Evolutionary conservation across 192 early-diverging fungal species (phyloP).

Genomic region (Rhizoclosmatium sp.): DNA sequence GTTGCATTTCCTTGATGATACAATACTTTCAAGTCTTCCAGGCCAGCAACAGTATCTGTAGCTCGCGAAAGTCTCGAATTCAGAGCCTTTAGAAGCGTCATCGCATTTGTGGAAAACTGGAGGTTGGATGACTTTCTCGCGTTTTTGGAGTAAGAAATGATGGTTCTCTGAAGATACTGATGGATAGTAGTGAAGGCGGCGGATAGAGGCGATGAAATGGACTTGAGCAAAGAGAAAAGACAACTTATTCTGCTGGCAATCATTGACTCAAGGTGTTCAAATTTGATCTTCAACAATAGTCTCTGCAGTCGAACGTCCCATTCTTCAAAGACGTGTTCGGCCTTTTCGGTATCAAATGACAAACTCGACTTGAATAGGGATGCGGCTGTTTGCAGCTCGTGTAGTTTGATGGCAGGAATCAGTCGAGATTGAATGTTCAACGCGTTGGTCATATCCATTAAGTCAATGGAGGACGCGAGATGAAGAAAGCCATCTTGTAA

Average conservation of each 20-base stretch:
- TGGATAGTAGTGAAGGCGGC: neutral
- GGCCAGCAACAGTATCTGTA: slow-evolving; percentile 3
- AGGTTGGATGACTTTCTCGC: slow-evolving; percentile 41
- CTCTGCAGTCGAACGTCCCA: slow-evolving; percentile 36
- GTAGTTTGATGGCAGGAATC: slow-evolving; percentile 30
- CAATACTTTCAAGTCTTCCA: slow-evolving; percentile 43
- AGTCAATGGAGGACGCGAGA: slow-evolving; percentile 4
- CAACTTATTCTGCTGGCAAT: slow-evolving; percentile 35
- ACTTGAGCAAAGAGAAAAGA: slow-evolving; percentile 24
- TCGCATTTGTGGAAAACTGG: slow-evolving; percentile 40
- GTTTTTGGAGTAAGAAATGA: slow-evolving; percentile 37
- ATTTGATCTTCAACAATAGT: slow-evolving; percentile 26
- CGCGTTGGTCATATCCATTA: neutral
- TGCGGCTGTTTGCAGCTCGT: slow-evolving; percentile 28
- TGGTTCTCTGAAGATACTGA: neutral
- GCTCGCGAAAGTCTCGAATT: neutral
- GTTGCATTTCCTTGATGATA: slow-evolving; percentile 47
- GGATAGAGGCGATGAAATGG: neutral
- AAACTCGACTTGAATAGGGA: neutral
- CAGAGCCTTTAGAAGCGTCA: slow-evolving; percentile 31
- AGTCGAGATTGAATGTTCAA: slow-evolving; percentile 29
- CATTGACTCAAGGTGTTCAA: slow-evolving; percentile 42
- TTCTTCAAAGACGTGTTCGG: slow-evolving; percentile 21
- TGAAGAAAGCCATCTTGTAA: neutral
- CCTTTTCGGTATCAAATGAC: neutral